A percentile compares a stretch with the other conserved stretches of the same genome.
Conservation (phyloP, 208 protist species). For the Hexamita inflata region DNA sequence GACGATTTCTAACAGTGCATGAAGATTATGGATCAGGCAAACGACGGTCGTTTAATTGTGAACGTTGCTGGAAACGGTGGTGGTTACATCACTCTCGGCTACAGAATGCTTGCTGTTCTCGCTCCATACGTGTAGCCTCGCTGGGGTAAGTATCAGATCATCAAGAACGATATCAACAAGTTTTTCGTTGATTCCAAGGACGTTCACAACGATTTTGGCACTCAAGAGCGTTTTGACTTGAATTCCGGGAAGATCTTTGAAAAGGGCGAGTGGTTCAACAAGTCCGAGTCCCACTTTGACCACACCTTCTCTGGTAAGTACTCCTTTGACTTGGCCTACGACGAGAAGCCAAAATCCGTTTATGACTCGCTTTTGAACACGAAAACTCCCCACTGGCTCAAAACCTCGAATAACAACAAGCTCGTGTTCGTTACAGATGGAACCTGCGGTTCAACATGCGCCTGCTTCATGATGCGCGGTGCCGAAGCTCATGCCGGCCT, state of each 20-base stretch:
- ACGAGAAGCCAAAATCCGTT: not conserved
- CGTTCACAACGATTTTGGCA: not conserved
- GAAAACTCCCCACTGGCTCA: not conserved
- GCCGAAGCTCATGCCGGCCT: not conserved
- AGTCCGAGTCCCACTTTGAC: not conserved
- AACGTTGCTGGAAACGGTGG: constrained; percentile 12
- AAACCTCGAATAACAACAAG: not conserved
- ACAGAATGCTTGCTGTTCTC: not conserved
- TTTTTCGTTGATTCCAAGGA: not conserved
- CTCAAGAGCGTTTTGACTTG: not conserved
- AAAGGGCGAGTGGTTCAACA: constrained; percentile 5
- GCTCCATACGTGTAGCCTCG: not conserved
- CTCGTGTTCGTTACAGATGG: constrained; percentile 21
- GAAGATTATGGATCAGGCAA: not conserved
- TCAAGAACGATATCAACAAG: not conserved
- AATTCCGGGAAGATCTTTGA: not conserved
- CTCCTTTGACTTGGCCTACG: constrained; percentile 18
- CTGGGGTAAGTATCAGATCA: not conserved
- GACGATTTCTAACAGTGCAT: constrained; percentile 8
- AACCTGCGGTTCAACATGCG: constrained; percentile 15
- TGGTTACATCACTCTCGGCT: constrained; percentile 5
- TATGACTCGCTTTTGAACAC: not conserved
- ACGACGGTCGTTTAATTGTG: not conserved
- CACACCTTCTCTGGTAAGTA: not conserved
- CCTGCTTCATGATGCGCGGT: not conserved